phyloP scores from a whole-genome alignment of 768 basidiomycete genomes.

The Collybia nuda region DNA sequence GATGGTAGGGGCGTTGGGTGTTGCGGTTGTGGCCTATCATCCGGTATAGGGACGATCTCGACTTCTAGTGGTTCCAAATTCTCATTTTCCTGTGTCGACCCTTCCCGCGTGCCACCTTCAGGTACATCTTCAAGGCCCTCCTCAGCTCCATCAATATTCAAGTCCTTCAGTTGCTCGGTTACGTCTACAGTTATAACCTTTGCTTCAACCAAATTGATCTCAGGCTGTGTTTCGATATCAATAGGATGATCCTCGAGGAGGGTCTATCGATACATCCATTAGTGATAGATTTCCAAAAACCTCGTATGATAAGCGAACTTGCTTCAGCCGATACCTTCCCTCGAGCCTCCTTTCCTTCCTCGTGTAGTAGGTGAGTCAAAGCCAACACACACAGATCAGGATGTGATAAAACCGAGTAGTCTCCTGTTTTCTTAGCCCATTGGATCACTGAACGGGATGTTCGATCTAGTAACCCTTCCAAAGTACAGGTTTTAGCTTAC shows the following conservation, averaged over 20 bases:
- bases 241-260: too few relatives aligned
- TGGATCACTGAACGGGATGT: constrained; percentile 65
- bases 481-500: constrained; percentile 30
- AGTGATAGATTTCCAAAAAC: too few relatives aligned
- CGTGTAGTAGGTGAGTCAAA: constrained; percentile 77
- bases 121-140: not conserved
- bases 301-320: not conserved
- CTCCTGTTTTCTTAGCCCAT: constrained; percentile 94
- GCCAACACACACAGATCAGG: constrained; percentile 91
- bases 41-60: constrained; percentile 37
- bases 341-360: constrained; percentile 43
- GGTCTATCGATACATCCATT: too few relatives aligned
- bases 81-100: constrained; percentile 17
- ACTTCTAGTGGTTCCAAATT: constrained; percentile 42
- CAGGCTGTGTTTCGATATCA: too few relatives aligned
- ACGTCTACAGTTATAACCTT: too few relatives aligned
- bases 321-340: constrained; percentile 24
- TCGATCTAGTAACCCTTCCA: not conserved
- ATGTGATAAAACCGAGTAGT: constrained; percentile 88
- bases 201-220: too few relatives aligned
- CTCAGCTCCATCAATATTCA: constrained; percentile 3
- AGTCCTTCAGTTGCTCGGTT: constrained; percentile 6
- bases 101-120: constrained; percentile 13
- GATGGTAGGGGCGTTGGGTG: constrained; percentile 7
- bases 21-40: constrained; percentile 12